Evolutionary conservation across 257 asterid genomes (phyloP).

Genomic region (Nicotiana obtusifolia): DNA sequence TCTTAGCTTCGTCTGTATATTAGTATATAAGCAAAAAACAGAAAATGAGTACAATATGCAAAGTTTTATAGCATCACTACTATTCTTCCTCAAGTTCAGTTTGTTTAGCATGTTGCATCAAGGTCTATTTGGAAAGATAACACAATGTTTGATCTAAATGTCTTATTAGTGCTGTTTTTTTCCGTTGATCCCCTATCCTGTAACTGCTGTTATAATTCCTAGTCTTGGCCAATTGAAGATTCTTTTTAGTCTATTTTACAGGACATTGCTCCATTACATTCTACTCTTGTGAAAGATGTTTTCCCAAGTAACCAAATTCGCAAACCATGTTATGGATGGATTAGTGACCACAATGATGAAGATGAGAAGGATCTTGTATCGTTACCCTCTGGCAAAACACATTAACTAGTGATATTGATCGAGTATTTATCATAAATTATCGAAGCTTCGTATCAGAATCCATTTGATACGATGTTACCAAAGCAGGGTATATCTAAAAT

Average conservation of each 20-base stretch:
- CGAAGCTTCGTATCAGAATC: not conserved
- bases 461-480: not conserved
- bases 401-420: not conserved
- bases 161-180: not conserved
- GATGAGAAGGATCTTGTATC: constrained; percentile 17
- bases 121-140: not conserved
- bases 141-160: not conserved
- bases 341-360: constrained; percentile 35
- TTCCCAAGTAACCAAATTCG: constrained; percentile 1
- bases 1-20: not conserved
- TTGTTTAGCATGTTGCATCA: not conserved
- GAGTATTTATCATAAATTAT: not conserved
- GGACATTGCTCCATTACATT: not conserved
- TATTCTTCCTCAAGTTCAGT: not conserved
- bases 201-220: not conserved
- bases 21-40: not conserved
- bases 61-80: not conserved
- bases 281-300: not conserved
- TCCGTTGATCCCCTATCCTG: not conserved
- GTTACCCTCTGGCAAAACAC: constrained; percentile 10
- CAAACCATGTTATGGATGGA: constrained; percentile 56
- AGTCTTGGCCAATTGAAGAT: not conserved
- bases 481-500: not conserved
- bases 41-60: not conserved
- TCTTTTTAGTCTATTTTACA: not conserved